Conservation (phyloP, 2,329 filamentous ascomycete species). For the Trichoderma koningii region DNA sequence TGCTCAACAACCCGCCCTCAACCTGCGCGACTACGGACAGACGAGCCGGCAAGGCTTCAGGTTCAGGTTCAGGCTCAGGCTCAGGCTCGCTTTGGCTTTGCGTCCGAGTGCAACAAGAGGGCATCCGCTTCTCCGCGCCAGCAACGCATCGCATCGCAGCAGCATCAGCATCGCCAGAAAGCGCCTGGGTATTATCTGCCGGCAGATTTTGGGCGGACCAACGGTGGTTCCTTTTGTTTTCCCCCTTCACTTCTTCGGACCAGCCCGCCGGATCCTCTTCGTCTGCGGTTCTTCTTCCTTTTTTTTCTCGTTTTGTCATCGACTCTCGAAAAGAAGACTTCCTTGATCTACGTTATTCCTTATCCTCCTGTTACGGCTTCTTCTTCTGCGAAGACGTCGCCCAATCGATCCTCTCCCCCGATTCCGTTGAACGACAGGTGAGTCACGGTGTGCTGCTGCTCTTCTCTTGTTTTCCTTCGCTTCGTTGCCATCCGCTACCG, state of each 20-base stretch:
- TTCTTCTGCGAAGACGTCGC: slow-evolving; percentile 1
- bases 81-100: neutral
- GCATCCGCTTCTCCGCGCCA: neutral
- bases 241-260: slow-evolving; percentile 5
- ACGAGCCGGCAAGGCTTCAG: slow-evolving; percentile 19
- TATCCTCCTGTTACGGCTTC: neutral
- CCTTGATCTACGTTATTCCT: too few relatives aligned
- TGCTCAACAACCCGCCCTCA: slow-evolving; percentile 23
- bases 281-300: neutral
- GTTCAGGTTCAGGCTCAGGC: neutral
- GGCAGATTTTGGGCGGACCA: slow-evolving; percentile 20
- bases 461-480: slow-evolving; percentile 12
- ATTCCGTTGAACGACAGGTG: slow-evolving; percentile 17
- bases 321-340: neutral
- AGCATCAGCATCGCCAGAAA: slow-evolving; percentile 2
- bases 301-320: slow-evolving; percentile 15
- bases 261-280: neutral
- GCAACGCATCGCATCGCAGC: neutral
- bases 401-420: neutral
- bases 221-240: slow-evolving; percentile 15
- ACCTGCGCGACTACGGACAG: slow-evolving; percentile 24
- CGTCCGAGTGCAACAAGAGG: neutral
- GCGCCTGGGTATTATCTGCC: slow-evolving; percentile 11
- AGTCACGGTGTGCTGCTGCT: slow-evolving; percentile 22
- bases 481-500: slow-evolving; percentile 2